Percentiles rank a stretch among this genome's conserved stretches.
These are phyloP conservation scores for Kwoniella heveanensis DNA, from an alignment of 768 basidiomycete genomes.

Conservation along the genomic window DNA sequence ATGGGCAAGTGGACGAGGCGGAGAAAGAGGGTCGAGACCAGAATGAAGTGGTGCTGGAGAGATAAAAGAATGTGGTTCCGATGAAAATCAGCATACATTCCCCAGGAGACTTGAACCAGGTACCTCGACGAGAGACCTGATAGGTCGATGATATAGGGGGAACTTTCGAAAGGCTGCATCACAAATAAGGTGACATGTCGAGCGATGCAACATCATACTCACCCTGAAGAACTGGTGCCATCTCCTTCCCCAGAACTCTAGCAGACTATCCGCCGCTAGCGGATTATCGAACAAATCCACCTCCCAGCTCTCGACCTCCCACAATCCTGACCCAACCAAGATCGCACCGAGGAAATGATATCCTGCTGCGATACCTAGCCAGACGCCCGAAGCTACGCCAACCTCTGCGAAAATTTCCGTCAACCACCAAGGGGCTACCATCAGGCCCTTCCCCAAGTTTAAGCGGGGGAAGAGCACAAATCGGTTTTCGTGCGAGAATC, in stretches of 20 bases:
- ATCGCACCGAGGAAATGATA: slow-evolving; percentile 34
- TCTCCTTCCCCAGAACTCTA: slow-evolving; percentile 53
- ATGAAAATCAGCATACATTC: slow-evolving; percentile 14
- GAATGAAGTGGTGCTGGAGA: slow-evolving; percentile 42
- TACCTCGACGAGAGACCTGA: too few species aligned
- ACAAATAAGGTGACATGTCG: too few species aligned
- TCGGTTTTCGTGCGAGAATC: slow-evolving; percentile 24
- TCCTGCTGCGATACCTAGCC: slow-evolving; percentile 28
- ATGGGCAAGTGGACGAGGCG: slow-evolving; percentile 28
- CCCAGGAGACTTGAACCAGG: slow-evolving; percentile 53
- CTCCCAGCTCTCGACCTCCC: slow-evolving; percentile 47
- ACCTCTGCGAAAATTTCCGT: slow-evolving; percentile 20
- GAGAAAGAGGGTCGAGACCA: slow-evolving; percentile 41
- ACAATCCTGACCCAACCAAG: slow-evolving; percentile 32
- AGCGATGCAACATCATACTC: too few species aligned
- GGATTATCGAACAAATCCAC: slow-evolving; percentile 45
- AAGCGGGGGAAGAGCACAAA: slow-evolving; percentile 30
- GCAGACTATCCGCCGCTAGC: slow-evolving; percentile 44
- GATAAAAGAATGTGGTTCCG: background rate
- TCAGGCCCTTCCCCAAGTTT: background rate
- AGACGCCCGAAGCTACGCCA: slow-evolving; percentile 28
- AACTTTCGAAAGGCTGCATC: too few species aligned
- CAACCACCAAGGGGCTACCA: slow-evolving; percentile 19
- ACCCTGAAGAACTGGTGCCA: slow-evolving; percentile 53
- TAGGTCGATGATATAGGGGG: too few species aligned